phyloP scores from a whole-genome alignment of 2,329 filamentous ascomycete genomes.

The Trichoderma koningii region DNA sequence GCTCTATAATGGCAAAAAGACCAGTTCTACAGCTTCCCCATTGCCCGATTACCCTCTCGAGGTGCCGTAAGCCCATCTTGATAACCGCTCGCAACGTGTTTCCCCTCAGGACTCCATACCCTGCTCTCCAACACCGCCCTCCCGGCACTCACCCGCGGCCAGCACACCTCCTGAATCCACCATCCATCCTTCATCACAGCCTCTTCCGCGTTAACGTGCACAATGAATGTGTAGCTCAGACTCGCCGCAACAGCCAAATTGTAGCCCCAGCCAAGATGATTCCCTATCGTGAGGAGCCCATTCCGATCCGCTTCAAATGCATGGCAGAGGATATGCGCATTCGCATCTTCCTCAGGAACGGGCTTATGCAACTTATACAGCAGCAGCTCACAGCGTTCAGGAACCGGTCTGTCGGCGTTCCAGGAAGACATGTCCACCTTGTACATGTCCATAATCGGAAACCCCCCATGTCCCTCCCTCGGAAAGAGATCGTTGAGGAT shows the following conservation, averaged over 20 bases:
- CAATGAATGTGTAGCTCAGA: slow-evolving; percentile 54
- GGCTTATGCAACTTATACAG: slow-evolving; percentile 52
- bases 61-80: slow-evolving; percentile 52
- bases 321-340: slow-evolving; percentile 52
- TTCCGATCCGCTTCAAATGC: slow-evolving; percentile 58
- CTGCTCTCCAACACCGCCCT: slow-evolving; percentile 52
- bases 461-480: slow-evolving; percentile 44
- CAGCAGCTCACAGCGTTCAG: slow-evolving; percentile 52
- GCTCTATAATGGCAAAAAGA: neutral
- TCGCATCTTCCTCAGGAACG: slow-evolving; percentile 44
- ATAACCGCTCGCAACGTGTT: slow-evolving; percentile 57
- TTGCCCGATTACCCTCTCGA: slow-evolving; percentile 24
- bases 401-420: slow-evolving; percentile 46
- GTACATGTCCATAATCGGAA: slow-evolving; percentile 55
- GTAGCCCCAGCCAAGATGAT: slow-evolving; percentile 51
- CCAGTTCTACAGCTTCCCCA: neutral
- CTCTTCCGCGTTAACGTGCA: slow-evolving; percentile 53
- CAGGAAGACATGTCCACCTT: slow-evolving; percentile 55
- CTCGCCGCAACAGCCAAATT: slow-evolving; percentile 47
- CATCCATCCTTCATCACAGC: slow-evolving; percentile 52
- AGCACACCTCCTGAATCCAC: slow-evolving; percentile 58
- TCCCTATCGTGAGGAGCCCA: slow-evolving; percentile 53
- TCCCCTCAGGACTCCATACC: slow-evolving; percentile 56
- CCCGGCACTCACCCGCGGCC: slow-evolving; percentile 51
- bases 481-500: slow-evolving; percentile 43